A percentile compares a stretch with the other conserved stretches of the same genome.
These are phyloP conservation scores for Vitrella brassicaformis DNA, from an alignment of 73 alveolate genomes.

Conservation along the genomic window DNA sequence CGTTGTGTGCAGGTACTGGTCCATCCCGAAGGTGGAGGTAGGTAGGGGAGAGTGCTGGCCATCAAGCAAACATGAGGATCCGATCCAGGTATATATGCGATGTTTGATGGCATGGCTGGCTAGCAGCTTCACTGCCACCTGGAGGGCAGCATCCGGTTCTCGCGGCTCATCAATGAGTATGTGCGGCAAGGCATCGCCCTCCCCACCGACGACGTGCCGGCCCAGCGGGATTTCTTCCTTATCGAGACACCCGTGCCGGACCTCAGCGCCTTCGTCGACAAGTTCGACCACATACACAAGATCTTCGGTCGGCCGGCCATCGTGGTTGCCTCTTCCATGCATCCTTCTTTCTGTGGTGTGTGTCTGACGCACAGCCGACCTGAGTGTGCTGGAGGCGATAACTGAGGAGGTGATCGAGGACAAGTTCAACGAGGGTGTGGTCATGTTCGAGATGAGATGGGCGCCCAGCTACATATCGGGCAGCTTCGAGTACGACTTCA, in stretches of 20 bases:
- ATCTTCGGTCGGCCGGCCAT: neutral
- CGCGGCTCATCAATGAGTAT: neutral
- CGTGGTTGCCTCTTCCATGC: neutral
- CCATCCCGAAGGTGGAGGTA: neutral
- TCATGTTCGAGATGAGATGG: neutral
- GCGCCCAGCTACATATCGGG: neutral
- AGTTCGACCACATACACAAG: neutral
- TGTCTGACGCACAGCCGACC: neutral
- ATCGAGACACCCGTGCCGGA: no score
- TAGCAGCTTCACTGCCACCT: neutral
- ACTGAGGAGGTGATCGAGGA: neutral
- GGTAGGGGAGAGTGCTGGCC: no score
- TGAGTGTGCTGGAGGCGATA: neutral
- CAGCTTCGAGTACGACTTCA: neutral
- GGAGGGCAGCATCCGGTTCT: neutral
- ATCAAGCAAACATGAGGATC: no score
- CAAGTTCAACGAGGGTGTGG: neutral
- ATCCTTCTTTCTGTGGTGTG: neutral
- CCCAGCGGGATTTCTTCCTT: no score
- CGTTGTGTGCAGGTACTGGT: neutral
- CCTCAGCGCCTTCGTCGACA: no score
- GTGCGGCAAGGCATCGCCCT: neutral
- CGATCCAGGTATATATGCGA: no score
- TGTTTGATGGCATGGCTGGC: no score
- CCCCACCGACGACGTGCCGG: neutral